Evolutionary conservation across 345 rosid genomes (phyloP).

Genomic region (Murraya koenigii): DNA sequence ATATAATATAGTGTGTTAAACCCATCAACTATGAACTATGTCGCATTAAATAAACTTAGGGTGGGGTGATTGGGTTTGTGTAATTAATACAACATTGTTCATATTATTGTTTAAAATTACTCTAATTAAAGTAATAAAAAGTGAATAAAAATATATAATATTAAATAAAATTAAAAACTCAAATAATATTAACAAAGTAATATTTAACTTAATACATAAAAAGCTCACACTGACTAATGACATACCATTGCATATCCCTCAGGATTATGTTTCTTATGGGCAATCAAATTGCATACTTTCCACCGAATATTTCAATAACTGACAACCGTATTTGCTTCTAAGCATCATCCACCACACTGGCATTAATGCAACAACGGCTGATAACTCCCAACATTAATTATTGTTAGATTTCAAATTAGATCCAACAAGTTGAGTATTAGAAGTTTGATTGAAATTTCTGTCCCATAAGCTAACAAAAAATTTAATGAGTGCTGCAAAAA

Average conservation of each 20-base stretch:
- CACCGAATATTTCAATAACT: not conserved
- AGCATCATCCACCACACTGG: not conserved
- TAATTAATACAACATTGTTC: too few species aligned
- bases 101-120: too few species aligned
- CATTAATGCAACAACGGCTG: not conserved
- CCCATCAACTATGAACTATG: too few species aligned
- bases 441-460: not conserved
- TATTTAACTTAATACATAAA: too few species aligned
- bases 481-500: not conserved
- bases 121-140: too few species aligned
- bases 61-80: too few species aligned
- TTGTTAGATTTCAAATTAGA: slow-evolving; percentile 8
- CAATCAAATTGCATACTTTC: not conserved
- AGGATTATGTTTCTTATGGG: not conserved
- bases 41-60: too few species aligned
- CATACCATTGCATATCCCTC: not conserved
- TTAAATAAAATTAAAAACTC: too few species aligned
- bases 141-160: too few species aligned
- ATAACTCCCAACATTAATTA: not conserved
- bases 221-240: too few species aligned
- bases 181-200: too few species aligned
- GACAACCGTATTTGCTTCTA: not conserved
- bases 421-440: not conserved
- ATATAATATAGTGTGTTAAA: too few species aligned
- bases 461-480: not conserved